Base-by-base conservation (phyloP, 2,329 filamentous ascomycete genomes). In the Keithomyces neogunnii region DNA sequence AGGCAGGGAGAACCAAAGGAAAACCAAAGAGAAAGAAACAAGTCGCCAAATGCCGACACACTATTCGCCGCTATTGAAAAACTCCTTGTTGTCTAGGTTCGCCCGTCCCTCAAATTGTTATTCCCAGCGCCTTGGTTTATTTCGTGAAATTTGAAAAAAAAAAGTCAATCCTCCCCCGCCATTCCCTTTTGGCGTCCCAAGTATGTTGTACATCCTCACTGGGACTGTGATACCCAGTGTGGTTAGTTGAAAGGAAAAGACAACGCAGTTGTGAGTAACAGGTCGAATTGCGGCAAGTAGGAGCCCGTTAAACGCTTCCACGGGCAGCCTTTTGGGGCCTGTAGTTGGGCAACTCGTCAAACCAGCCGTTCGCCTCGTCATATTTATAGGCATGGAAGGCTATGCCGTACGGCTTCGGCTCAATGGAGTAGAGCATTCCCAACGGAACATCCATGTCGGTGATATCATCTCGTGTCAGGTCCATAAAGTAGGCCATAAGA, bases 361-460 rank as follows among this genome's bases (percentile, higher is more conserved):
- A 99, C 78, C 85, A 89, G 56, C 86, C 83, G 26, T 73, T 80
- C 3, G 78, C 74, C 55, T 88, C 81, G 64, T 96, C 88, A 72
- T 96, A 99, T 55, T 84, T 82, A 74, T 95, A 99, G 0, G 90
- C 92, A 66, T 95, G 92, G 73, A 97, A 96, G 55, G 96, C 92
- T 53, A 96, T 91, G 11, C 93, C 93, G 59, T 99, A 99, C 1
- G 93, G 93, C 76, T 96, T 96, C 35, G 93, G 93, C 69, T 99
- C 92, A 46, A 99, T 86, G 59, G 90, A 88, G 67, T 95, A 99
- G 6, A 96, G 76, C 76, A 96, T 91, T 19, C 93, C 93, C 47
- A 99, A 74, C 0, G 93, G 93, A 45, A 96, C 88, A 63, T 97
- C 92, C 55, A 99, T 80, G 61, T 96, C 89, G 10, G 93, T 92